Base-by-base conservation (phyloP, 176 grass and related monocot genomes). In the Guadua angustifolia region DNA sequence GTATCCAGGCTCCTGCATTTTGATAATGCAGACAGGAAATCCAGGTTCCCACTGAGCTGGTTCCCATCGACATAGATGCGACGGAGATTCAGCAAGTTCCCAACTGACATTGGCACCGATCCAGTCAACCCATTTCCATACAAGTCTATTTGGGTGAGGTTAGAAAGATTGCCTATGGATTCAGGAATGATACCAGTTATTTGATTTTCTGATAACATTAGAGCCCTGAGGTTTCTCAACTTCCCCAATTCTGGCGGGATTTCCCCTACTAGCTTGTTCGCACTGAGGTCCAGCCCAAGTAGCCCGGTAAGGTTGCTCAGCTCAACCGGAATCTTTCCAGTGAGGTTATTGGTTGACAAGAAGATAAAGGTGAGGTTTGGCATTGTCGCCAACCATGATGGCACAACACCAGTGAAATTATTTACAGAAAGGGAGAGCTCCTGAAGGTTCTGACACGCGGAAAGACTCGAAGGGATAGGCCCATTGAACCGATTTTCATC, bases 321-420 rank as follows among this genome's bases (percentile, higher is more conserved):
- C 47, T 60, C 77, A 69, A 87, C 47, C 0, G 81, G 89, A 6
- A 91, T 88, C 45, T 65, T 71, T 56, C 89, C 89, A 76, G 75
- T 73, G 38, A 91, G 75, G 2, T 32, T 19, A 75, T 91, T 91
- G 18, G 65, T 75, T 15, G 82, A 57, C 80, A 91, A 55, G 52
- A 21, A 55, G 18, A 55, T 19, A 21, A 0, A 7, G 18, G 52
- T 55, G 52, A 55, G 52, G 52, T 55, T 55, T 21, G 52, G 6
- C 52, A 55, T 59, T 6, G 33, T 58, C 6, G 71, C 82, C 21
- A 84, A 16, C 87, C 87, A 89, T 52, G 50, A 75, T 59, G 87
- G 82, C 49, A 89, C 69, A 7, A 26, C 1, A 75, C 82, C 82
- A 42, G 76, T 84, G 60, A 89, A 89, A 43, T 50, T 75, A 51